Evolutionary conservation across 768 basidiomycete genomes (phyloP).

Genomic region (Rubroboletus pulcherrimus): DNA sequence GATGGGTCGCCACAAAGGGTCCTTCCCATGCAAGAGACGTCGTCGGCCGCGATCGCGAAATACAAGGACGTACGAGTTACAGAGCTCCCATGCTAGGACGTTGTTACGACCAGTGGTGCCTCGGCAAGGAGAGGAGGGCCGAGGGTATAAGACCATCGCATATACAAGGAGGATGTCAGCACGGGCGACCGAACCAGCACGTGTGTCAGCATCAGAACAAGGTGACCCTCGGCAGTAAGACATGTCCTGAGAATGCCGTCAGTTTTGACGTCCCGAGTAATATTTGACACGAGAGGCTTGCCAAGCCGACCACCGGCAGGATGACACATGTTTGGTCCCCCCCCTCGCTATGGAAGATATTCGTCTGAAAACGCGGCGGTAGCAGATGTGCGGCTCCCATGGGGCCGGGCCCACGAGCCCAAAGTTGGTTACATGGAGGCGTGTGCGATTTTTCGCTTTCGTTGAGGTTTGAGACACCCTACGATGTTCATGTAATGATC

Average conservation of each 20-base stretch:
- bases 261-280: background rate
- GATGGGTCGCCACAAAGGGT: background rate
- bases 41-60: background rate
- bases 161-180: background rate
- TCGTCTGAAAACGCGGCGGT: background rate
- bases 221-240: background rate
- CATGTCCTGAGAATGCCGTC: slow-evolving; percentile 12
- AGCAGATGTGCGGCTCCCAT: background rate
- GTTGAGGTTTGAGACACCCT: background rate
- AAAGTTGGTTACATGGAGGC: background rate
- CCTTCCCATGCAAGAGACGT: background rate
- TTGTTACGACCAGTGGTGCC: background rate
- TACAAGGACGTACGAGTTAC: background rate
- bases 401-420: background rate
- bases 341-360: background rate
- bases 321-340: background rate
- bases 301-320: background rate
- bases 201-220: background rate
- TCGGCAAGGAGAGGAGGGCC: background rate
- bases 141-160: background rate
- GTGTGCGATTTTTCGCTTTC: background rate
- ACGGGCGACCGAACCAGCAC: background rate
- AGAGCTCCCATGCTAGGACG: background rate
- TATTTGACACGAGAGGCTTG: background rate
- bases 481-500: background rate